Evolutionary conservation across 345 rosid species (phyloP), one percentile per base, ranked within the genome.

Genomic region (Populus tremula): DNA sequence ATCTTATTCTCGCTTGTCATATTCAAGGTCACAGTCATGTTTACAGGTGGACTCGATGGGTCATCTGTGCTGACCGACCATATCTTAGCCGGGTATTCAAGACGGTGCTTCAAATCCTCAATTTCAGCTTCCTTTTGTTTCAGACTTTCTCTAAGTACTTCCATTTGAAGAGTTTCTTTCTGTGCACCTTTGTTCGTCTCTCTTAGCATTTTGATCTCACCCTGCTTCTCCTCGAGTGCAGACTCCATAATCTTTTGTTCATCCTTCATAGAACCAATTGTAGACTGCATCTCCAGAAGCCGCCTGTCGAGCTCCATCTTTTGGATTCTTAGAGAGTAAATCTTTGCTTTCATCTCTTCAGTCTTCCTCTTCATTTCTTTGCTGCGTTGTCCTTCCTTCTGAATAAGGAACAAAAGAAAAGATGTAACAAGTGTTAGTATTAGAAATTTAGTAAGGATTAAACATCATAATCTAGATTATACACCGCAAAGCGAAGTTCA

Each of bases 41-140:
- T 85, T 63, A 63, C 6, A 2, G 45, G 64, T 41, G 72, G 65
- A 64, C 69, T 78, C 5, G 77, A 78, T 14, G 74, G 86, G 71
- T 88, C 85, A 67, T 80, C 76, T 5, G 82, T 27, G 16, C 82
- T 82, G 3, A 67, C 89, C 2, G 86, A 75, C 83, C 78, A 56
- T 14, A 82, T 73, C 33, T 82, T 85, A 69, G 45, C 53, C 2
- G 80, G 77, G 38, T 53, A 33, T 47, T 71, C 84, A 50, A 85
- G 81, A 16, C 54, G 89, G 29, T 29, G 87, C 82, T 84, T 88
- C 76, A 89, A 77, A 64, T 79, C 84, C 78, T 82, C 81, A 41
- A 87, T 86, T 73, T 88, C 87, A 21, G 82, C 81, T 69, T 85
- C 91, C 83, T 85, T 88, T 70, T 87, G 87, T 79, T 84, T 88